Conservation (phyloP, 768 basidiomycete species). For the Phaeotremella fagi region DNA sequence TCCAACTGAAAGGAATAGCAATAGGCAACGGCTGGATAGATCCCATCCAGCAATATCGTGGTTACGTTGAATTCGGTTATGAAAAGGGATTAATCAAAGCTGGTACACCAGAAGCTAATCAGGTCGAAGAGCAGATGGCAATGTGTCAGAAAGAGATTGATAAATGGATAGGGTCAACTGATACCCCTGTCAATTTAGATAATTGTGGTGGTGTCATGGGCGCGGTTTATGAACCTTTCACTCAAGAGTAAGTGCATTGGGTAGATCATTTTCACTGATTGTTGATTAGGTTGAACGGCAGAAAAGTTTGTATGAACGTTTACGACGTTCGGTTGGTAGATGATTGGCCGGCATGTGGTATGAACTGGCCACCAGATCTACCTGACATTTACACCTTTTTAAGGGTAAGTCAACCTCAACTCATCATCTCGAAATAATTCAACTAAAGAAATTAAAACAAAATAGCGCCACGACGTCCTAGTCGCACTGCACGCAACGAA, state of each 20-base stretch:
- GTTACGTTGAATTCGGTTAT: slow-evolving; percentile 80
- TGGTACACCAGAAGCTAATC: slow-evolving; percentile 62
- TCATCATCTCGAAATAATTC: neutral
- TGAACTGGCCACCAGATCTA: slow-evolving; percentile 96
- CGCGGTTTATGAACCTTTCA: slow-evolving; percentile 47
- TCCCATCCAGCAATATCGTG: slow-evolving; percentile 75
- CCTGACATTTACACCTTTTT: slow-evolving; percentile 69
- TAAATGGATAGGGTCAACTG: slow-evolving; percentile 29
- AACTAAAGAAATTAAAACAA: neutral
- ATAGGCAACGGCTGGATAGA: slow-evolving; percentile 99
- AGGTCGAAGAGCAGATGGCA: slow-evolving; percentile 58
- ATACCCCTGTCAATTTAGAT: slow-evolving; percentile 52
- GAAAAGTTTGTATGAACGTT: slow-evolving; percentile 78
- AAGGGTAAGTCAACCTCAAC: slow-evolving; percentile 53
- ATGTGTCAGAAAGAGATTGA: slow-evolving; percentile 56
- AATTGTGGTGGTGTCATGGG: slow-evolving; percentile 61
- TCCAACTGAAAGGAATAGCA: slow-evolving; percentile 70
- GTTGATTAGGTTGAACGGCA: slow-evolving; percentile 59
- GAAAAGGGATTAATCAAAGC: slow-evolving; percentile 72
- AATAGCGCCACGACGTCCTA: slow-evolving; percentile 74
- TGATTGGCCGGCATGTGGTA: slow-evolving; percentile 77
- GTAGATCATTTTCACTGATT: neutral
- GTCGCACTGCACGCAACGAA: slow-evolving; percentile 71
- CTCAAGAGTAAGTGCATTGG: slow-evolving; percentile 47
- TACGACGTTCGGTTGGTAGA: slow-evolving; percentile 94